Conservation (phyloP, 1,139 yeast species). For the Kodamaea sp. region DNA sequence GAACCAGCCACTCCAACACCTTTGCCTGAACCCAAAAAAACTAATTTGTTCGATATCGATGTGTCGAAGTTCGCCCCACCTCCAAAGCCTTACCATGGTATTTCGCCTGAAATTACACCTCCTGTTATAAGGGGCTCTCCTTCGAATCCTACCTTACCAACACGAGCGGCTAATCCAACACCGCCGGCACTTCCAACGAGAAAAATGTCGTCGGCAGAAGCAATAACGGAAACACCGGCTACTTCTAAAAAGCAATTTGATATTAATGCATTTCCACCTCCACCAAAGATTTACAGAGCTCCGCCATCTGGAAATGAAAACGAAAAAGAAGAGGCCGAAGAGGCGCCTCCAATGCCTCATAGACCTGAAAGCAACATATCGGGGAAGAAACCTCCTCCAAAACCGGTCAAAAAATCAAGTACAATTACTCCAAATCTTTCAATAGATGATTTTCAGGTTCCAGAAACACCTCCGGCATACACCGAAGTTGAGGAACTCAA, state of each 20-base stretch:
- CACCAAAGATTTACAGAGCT: slow-evolving; percentile 9
- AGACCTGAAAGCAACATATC: not conserved
- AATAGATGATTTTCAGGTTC: not conserved
- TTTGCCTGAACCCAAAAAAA: slow-evolving; percentile 6
- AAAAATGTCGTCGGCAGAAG: not conserved
- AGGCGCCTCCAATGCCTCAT: not conserved
- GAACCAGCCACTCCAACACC: slow-evolving; percentile 3
- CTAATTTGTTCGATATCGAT: slow-evolving; percentile 25
- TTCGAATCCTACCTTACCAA: slow-evolving; percentile 3
- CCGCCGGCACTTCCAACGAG: slow-evolving; percentile 1
- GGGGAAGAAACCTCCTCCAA: slow-evolving; percentile 38
- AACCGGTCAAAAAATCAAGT: slow-evolving; percentile 32
- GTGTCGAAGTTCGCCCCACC: slow-evolving; percentile 27
- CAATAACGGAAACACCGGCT: slow-evolving; percentile 1
- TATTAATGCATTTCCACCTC: slow-evolving; percentile 7
- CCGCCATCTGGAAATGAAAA: slow-evolving; percentile 1
- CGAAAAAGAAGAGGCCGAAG: not conserved
- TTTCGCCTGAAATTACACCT: slow-evolving; percentile 2
- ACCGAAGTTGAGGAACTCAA: slow-evolving; percentile 9
- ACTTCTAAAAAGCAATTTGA: not conserved
- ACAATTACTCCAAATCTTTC: slow-evolving; percentile 8
- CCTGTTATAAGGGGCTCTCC: not conserved
- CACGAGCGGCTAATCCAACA: slow-evolving; percentile 4
- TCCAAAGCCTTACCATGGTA: slow-evolving; percentile 19
- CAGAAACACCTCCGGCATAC: slow-evolving; percentile 25